These are phyloP conservation scores for Colletotrichum zoysiae DNA, from an alignment of 2,329 filamentous ascomycete genomes.

Conservation along the genomic window DNA sequence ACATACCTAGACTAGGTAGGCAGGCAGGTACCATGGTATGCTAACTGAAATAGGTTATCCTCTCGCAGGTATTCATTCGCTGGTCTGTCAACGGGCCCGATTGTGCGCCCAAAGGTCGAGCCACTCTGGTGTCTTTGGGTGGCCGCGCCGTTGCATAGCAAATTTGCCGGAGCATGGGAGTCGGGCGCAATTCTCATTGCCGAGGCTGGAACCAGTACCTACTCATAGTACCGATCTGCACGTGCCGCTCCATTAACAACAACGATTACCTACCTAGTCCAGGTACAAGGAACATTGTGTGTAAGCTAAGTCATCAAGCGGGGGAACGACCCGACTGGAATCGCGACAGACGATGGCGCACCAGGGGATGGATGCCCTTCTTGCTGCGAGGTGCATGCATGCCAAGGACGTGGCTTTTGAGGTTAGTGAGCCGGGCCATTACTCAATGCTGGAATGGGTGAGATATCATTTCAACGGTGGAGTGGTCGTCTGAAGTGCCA, in stretches of 20 bases:
- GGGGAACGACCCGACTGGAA: background rate
- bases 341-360: conserved; percentile 7
- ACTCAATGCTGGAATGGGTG: background rate
- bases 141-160: background rate
- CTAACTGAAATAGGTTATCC: background rate
- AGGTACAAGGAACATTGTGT: conserved; percentile 8
- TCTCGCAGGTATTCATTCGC: background rate
- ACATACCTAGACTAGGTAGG: too few relatives aligned
- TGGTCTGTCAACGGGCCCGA: background rate
- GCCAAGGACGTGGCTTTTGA: conserved; percentile 13
- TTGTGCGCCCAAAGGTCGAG: background rate
- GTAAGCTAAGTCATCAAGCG: background rate
- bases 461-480: background rate
- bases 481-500: background rate
- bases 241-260: background rate
- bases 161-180: conserved; percentile 7
- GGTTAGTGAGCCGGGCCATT: background rate
- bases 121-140: background rate
- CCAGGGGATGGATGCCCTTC: background rate
- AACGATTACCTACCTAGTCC: background rate
- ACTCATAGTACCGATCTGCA: background rate
- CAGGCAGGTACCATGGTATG: background rate
- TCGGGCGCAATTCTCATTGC: conserved; percentile 2
- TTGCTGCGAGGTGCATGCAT: conserved; percentile 6
- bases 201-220: background rate